Conservation (phyloP, 345 rosid genomes). For the Melaleuca quinquenervia region DNA sequence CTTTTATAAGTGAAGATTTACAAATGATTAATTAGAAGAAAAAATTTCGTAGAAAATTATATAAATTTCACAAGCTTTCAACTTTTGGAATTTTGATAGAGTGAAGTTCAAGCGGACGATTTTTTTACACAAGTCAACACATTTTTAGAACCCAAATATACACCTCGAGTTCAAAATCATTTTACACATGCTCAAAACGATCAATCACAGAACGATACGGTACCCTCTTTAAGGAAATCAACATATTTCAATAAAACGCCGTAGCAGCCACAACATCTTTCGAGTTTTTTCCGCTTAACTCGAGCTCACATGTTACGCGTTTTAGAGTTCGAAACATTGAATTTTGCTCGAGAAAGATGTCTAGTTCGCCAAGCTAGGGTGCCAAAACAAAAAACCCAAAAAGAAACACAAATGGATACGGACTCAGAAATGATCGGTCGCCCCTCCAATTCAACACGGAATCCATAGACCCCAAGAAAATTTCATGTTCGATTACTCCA, state of each 20-base stretch:
- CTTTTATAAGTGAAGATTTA: too few relatives aligned
- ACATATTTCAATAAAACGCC: not conserved
- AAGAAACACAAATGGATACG: not conserved
- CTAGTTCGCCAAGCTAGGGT: not conserved
- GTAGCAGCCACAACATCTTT: not conserved
- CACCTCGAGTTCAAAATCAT: not conserved
- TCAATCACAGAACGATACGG: not conserved
- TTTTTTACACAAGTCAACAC: not conserved
- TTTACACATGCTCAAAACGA: not conserved
- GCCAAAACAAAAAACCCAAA: not conserved
- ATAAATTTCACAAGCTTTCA: not conserved
- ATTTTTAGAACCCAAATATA: not conserved
- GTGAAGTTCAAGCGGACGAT: not conserved
- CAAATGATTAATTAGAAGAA: too few relatives aligned
- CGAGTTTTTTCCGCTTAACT: not conserved
- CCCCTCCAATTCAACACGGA: not conserved
- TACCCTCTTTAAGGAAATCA: not conserved
- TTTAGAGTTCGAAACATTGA: not conserved
- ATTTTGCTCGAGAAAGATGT: not conserved
- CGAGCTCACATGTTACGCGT: not conserved
- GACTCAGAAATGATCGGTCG: not conserved
- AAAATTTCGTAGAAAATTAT: too few relatives aligned
- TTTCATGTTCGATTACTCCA: not conserved
- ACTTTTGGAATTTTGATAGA: not conserved
- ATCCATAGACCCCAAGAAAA: not conserved